A percentile compares a stretch with the other conserved stretches of the same genome.
phyloP scores from a whole-genome alignment of 2,329 filamentous ascomycete species.

The Stachybotrys elegans region DNA sequence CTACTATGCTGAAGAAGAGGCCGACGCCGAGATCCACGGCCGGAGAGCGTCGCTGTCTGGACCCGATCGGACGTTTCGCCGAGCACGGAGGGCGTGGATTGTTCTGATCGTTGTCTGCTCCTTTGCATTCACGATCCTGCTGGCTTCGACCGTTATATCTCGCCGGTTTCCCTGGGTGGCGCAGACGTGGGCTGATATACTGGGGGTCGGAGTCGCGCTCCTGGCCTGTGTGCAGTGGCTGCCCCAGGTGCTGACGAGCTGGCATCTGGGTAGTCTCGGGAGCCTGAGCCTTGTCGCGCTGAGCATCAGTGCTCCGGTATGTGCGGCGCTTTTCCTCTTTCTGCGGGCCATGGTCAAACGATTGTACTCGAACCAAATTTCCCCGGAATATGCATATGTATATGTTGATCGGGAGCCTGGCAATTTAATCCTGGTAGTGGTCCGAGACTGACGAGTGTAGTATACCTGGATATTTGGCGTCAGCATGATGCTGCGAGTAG shows the following conservation, averaged over 20 bases:
- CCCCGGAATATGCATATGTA: no score
- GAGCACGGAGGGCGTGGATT: background rate
- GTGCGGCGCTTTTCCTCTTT: background rate
- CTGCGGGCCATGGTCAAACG: no score
- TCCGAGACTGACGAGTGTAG: background rate
- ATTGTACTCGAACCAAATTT: no score
- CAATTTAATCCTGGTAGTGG: background rate
- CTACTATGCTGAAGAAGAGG: slow-evolving; percentile 2
- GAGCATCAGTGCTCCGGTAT: background rate
- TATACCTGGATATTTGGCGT: slow-evolving; percentile 3
- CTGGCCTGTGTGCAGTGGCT: slow-evolving; percentile 2
- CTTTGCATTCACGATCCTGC: slow-evolving; percentile 2
- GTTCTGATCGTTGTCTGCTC: slow-evolving; percentile 1
- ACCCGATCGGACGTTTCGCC: background rate
- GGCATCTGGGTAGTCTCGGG: background rate
- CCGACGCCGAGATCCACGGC: background rate
- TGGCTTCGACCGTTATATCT: background rate
- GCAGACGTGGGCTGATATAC: slow-evolving; percentile 2
- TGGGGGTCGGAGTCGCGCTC: background rate
- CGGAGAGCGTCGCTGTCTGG: background rate
- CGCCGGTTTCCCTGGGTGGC: slow-evolving; percentile 3
- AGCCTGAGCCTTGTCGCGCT: background rate
- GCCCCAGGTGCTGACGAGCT: background rate
- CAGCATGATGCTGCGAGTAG: slow-evolving; percentile 2
- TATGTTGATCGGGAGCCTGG: no score